Conservation (phyloP, 1,284 basidiomycete genomes). For the Irpex sp. region DNA sequence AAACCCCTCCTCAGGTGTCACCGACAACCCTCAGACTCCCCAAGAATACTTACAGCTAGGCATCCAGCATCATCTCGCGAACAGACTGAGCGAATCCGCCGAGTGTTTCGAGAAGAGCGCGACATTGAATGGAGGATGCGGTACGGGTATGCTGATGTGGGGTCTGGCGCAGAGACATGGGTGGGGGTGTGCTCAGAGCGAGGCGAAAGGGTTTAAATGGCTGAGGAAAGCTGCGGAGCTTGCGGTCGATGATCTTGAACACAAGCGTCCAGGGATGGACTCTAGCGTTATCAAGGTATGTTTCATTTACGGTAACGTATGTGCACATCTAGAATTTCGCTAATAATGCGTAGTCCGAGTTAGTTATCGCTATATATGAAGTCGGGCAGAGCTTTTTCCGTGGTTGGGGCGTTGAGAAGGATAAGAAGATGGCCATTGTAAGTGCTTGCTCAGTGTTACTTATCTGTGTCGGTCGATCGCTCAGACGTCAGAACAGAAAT, state of each 20-base stretch:
- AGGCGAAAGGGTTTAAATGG: constrained; percentile 79
- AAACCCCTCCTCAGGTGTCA: constrained; percentile 15
- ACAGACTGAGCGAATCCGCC: constrained; percentile 72
- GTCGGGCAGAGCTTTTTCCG: constrained; percentile 91
- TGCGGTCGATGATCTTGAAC: constrained; percentile 78
- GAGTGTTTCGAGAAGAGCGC: constrained; percentile 80
- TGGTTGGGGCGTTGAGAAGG: constrained; percentile 85
- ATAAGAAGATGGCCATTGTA: constrained; percentile 83
- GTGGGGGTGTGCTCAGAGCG: constrained; percentile 82
- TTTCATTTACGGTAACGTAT: neutral
- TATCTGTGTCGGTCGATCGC: constrained; percentile 1
- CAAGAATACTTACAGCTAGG: constrained; percentile 73
- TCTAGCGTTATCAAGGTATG: constrained; percentile 42
- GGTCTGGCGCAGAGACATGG: constrained; percentile 85
- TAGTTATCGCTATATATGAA: constrained; percentile 88
- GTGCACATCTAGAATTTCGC: neutral
- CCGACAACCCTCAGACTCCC: constrained; percentile 33
- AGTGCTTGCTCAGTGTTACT: constrained; percentile 27
- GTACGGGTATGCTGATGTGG: constrained; percentile 91
- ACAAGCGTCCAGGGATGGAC: constrained; percentile 36
- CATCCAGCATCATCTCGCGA: constrained; percentile 79
- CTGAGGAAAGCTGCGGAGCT: constrained; percentile 77
- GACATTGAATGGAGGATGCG: constrained; percentile 74
- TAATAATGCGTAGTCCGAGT: constrained; percentile 52
- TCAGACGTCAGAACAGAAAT: constrained; percentile 48